These are phyloP conservation scores for Aspergillus transmontanensis DNA, from an alignment of 2,329 filamentous ascomycete genomes.

Conservation along the genomic window DNA sequence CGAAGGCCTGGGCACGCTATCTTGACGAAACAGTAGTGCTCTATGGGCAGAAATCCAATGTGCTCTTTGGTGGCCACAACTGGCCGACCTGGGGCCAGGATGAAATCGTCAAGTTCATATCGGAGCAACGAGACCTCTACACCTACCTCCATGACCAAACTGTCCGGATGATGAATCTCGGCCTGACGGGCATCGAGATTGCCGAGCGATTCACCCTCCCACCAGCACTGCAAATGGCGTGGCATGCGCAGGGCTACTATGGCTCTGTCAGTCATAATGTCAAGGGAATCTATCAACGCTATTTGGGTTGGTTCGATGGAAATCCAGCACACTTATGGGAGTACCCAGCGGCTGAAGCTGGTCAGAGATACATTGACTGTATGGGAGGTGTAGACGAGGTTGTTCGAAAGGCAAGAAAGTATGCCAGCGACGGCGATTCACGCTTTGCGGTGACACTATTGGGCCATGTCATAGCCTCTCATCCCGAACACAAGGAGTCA, in stretches of 20 bases:
- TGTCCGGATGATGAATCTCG: slow-evolving; percentile 41
- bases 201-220: slow-evolving; percentile 42
- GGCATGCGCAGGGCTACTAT: slow-evolving; percentile 41
- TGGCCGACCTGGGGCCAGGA: slow-evolving; percentile 47
- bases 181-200: slow-evolving; percentile 42
- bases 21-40: slow-evolving; percentile 43
- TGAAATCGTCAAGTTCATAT: slow-evolving; percentile 28
- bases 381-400: slow-evolving; percentile 39
- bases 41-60: slow-evolving; percentile 35
- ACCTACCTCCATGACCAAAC: slow-evolving; percentile 47
- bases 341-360: slow-evolving; percentile 37
- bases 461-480: slow-evolving; percentile 36
- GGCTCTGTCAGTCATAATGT: slow-evolving; percentile 44
- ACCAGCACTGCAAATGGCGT: slow-evolving; percentile 30
- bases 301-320: slow-evolving; percentile 38
- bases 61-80: slow-evolving; percentile 43
- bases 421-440: slow-evolving; percentile 32
- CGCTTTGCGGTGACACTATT: slow-evolving; percentile 46
- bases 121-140: slow-evolving; percentile 45
- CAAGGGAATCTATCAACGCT: slow-evolving; percentile 42
- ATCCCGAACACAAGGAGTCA: slow-evolving; percentile 16
- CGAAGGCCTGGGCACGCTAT: slow-evolving; percentile 43
- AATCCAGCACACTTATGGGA: slow-evolving; percentile 42
- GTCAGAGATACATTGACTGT: slow-evolving; percentile 38
- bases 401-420: slow-evolving; percentile 33